Evolutionary conservation across 805 yeast species (phyloP).

Genomic region (Ogataea ramenticola): DNA sequence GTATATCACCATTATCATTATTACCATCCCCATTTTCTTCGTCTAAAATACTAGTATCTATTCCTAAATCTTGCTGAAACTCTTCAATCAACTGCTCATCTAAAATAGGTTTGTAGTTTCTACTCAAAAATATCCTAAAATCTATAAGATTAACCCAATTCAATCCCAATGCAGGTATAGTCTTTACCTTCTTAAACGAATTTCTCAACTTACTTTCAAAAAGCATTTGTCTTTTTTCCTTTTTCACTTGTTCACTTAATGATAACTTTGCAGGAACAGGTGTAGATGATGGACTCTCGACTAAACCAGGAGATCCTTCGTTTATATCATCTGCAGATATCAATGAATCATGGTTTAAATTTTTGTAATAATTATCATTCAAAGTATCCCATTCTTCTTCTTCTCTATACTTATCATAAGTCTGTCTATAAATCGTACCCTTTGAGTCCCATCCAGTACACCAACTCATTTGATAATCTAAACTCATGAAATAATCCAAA

Average conservation of each 20-base stretch:
- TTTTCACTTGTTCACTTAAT: constrained; percentile 15
- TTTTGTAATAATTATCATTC: constrained; percentile 14
- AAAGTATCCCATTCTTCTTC: constrained; percentile 10
- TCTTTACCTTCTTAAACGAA: constrained; percentile 22
- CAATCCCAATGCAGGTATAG: constrained; percentile 48
- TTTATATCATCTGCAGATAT: too few relatives aligned
- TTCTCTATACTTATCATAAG: constrained; percentile 6
- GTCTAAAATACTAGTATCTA: constrained; percentile 12
- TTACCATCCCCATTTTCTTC: not conserved
- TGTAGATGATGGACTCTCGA: not conserved
- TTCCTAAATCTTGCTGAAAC: constrained; percentile 25
- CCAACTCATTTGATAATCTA: constrained; percentile 66
- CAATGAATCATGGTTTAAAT: constrained; percentile 2
- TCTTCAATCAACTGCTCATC: constrained; percentile 28
- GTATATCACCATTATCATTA: too few relatives aligned
- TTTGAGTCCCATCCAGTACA: constrained; percentile 64
- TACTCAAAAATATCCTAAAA: constrained; percentile 39
- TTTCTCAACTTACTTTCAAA: constrained; percentile 26
- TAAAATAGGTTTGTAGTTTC: constrained; percentile 33
- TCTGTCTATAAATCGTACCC: constrained; percentile 23
- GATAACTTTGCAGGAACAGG: constrained; percentile 5
- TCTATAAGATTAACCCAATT: constrained; percentile 47
- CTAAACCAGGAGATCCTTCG: too few relatives aligned
- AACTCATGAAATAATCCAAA: constrained; percentile 30
- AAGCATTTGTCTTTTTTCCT: constrained; percentile 18